A percentile compares a stretch with the other conserved stretches of the same genome.
Evolutionary conservation across 345 rosid species (phyloP).

Genomic region (Rubroshorea leprosula): DNA sequence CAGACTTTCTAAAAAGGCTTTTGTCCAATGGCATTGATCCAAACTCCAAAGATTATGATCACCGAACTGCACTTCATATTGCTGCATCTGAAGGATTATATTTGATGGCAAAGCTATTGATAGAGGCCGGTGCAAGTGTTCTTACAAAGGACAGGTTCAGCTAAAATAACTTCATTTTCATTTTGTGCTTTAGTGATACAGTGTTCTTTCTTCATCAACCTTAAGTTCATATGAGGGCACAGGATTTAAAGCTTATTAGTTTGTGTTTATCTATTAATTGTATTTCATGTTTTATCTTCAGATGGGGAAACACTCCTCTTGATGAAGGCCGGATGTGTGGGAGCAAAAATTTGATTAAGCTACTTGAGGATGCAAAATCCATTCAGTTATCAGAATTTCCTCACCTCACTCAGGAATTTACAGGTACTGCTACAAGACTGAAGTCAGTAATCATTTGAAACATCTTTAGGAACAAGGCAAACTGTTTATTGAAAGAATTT

Average conservation of each 20-base stretch:
- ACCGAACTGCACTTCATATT: constrained; percentile 83
- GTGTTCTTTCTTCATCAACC: too few species aligned
- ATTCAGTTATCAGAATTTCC: constrained; percentile 35
- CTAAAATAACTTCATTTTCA: background rate
- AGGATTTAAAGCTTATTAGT: too few species aligned
- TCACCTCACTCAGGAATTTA: constrained; percentile 24
- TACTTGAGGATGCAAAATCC: constrained; percentile 63
- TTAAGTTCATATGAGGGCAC: too few species aligned
- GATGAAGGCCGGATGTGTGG: constrained; percentile 69
- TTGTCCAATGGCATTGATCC: constrained; percentile 71
- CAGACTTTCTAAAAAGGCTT: constrained; percentile 66
- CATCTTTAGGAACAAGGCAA: too few species aligned
- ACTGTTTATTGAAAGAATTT: too few species aligned
- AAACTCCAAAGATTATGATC: constrained; percentile 80
- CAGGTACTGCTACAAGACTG: constrained; percentile 35
- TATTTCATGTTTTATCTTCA: constrained; percentile 20
- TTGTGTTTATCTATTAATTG: too few species aligned
- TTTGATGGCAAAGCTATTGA: constrained; percentile 67
- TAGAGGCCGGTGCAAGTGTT: constrained; percentile 83
- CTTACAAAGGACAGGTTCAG: constrained; percentile 71
- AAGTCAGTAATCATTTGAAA: background rate
- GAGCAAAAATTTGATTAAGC: constrained; percentile 72
- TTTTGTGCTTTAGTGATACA: too few species aligned
- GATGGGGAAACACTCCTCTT: constrained; percentile 89
- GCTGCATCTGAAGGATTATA: constrained; percentile 85